A percentile compares a stretch with the other conserved stretches of the same genome.
These are phyloP conservation scores for Penicillium lividum DNA, from an alignment of 495 filamentous ascomycete species.

Conservation along the genomic window DNA sequence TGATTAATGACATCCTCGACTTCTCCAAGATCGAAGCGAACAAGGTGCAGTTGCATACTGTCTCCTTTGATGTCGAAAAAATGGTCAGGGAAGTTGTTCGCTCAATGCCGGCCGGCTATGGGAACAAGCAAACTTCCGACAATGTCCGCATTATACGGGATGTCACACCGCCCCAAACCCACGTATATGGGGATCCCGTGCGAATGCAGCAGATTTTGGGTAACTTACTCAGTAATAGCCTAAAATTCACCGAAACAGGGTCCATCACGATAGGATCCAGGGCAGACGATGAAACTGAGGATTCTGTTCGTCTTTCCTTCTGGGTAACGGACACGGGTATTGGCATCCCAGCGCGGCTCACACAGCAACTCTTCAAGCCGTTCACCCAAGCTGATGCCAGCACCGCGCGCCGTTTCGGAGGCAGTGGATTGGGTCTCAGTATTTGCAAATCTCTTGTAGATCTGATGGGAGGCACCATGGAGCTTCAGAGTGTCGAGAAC, in stretches of 20 bases:
- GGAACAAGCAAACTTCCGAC: slow-evolving; percentile 61
- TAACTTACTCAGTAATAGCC: slow-evolving; percentile 82
- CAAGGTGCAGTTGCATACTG: slow-evolving; percentile 85
- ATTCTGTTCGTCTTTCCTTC: slow-evolving; percentile 68
- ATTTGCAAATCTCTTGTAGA: slow-evolving; percentile 91
- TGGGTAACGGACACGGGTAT: slow-evolving; percentile 85
- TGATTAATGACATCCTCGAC: slow-evolving; percentile 91
- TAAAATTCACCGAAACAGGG: slow-evolving; percentile 71
- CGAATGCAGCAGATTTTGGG: slow-evolving; percentile 85
- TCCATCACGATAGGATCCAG: slow-evolving; percentile 73
- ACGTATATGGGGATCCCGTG: slow-evolving; percentile 82
- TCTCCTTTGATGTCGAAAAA: slow-evolving; percentile 75
- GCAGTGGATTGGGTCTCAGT: slow-evolving; percentile 83
- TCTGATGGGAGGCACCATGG: slow-evolving; percentile 79
- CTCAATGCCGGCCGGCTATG: slow-evolving; percentile 53
- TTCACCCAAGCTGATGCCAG: slow-evolving; percentile 86
- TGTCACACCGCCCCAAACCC: slow-evolving; percentile 58
- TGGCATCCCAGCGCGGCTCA: slow-evolving; percentile 63
- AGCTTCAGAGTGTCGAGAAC: slow-evolving; percentile 69
- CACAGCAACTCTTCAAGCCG: slow-evolving; percentile 75
- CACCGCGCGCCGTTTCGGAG: slow-evolving; percentile 80
- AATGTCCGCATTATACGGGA: slow-evolving; percentile 33
- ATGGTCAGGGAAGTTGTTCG: slow-evolving; percentile 82
- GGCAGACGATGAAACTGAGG: slow-evolving; percentile 64
- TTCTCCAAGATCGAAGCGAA: slow-evolving; percentile 88